Base-by-base conservation (phyloP, 495 filamentous ascomycete genomes). In the Penicillium parvum region DNA sequence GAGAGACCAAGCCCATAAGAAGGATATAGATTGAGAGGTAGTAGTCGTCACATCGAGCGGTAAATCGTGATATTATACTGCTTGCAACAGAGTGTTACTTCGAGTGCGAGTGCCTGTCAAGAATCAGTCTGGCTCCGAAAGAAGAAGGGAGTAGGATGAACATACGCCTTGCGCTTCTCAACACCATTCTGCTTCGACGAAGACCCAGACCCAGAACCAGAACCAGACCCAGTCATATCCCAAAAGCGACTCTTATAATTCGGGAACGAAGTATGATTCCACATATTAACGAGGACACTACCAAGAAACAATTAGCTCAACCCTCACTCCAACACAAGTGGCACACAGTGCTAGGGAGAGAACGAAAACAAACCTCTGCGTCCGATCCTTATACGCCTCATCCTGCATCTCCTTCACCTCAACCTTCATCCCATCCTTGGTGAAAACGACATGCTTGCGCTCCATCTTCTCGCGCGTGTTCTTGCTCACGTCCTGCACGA, bases 401-500 rank as follows among this genome's bases (percentile, higher is more conserved):
- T 79, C 76, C 37, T 73, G 69, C 18, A 89, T 52, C 45, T 91
- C 77, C 70, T 84, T 85, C 34, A 95, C 81, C 14, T 81, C 79
- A 29, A 96, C 86, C 54, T 81, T 84, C 69, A 91, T 68, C 10
- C 90, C 90, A 47, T 94, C 88, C 63, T 85, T 90, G 21, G 85
- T 83, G 60, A 94, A 82, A 21, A 78, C 68, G 19, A 95, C 73
- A 57, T 95, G 81, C 69, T 85, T 86, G 63, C 81, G 77, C 69
- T 87, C 85, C 81, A 96, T 85, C 57, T 85, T 83, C 55, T 81
- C 69, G 26, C 69, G 75, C 19, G 87, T 85, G 40, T 78, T 75
- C 37, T 78, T 69, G 44, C 81, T 75, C 47, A 95, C 81, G 55
- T 88, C 77, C 49, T 75, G 73, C 15, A 76, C 63, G 58, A 84